Conservation (phyloP, 2,329 filamentous ascomycete species). For the Colletotrichum euphorbiae region DNA sequence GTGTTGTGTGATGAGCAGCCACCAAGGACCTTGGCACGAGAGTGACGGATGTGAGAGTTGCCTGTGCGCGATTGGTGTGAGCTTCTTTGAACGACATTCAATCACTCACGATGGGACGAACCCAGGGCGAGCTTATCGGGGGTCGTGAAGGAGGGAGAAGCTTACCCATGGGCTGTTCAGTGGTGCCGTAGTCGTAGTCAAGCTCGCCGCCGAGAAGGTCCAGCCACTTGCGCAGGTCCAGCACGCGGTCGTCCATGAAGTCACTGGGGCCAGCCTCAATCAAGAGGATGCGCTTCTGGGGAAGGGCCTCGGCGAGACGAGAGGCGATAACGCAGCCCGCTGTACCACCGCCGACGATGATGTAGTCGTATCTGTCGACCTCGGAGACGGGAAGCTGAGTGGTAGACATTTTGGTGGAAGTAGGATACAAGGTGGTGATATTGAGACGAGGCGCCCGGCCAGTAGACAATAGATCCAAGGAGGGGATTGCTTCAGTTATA, state of each 20-base stretch:
- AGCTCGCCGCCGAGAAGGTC: conserved; percentile 85
- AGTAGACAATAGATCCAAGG: not conserved
- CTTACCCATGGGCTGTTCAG: conserved; percentile 83
- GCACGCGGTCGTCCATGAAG: conserved; percentile 86
- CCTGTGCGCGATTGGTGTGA: conserved; percentile 57
- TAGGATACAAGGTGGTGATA: conserved; percentile 5
- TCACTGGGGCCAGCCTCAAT: conserved; percentile 93
- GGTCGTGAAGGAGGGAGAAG: conserved; percentile 24
- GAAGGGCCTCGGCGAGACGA: conserved; percentile 84
- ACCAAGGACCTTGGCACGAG: conserved; percentile 90
- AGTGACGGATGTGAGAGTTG: conserved; percentile 93
- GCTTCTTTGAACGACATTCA: conserved; percentile 1
- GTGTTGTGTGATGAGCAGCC: conserved; percentile 96
- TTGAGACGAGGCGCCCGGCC: conserved; percentile 34
- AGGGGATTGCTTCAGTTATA: conserved; percentile 14
- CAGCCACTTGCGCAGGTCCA: conserved; percentile 90
- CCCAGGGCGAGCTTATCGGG: conserved; percentile 11
- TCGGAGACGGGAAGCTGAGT: conserved; percentile 75
- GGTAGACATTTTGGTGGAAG: conserved; percentile 64
- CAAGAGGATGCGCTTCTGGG: conserved; percentile 82
- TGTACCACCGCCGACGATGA: conserved; percentile 87
- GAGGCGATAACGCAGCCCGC: conserved; percentile 87
- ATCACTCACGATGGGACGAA: conserved; percentile 15
- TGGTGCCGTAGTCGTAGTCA: conserved; percentile 91
- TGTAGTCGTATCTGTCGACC: conserved; percentile 80